Conservation (phyloP, 176 grass and related monocot genomes). For the Eleusine indica region DNA sequence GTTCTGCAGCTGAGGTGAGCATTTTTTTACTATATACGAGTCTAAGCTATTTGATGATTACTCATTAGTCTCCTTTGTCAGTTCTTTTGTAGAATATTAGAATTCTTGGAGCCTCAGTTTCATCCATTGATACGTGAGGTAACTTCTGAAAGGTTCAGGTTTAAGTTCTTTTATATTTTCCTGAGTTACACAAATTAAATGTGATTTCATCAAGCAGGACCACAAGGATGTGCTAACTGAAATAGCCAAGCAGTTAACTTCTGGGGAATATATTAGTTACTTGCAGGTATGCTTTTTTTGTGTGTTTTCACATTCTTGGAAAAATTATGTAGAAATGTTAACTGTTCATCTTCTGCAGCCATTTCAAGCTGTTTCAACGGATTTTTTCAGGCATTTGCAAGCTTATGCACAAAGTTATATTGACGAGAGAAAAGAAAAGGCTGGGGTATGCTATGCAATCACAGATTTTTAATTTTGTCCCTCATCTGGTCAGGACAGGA, state of each 20-base stretch:
- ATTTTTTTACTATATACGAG: not conserved
- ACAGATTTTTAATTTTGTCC: too few species aligned
- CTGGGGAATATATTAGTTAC: not conserved
- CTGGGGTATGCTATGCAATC: not conserved
- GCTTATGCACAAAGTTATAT: slow-evolving; percentile 10
- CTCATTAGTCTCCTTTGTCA: slow-evolving; percentile 11
- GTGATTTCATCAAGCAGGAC: slow-evolving; percentile 7
- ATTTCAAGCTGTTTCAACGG: not conserved
- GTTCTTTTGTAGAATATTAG: slow-evolving; percentile 4
- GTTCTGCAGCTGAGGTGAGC: slow-evolving; percentile 8
- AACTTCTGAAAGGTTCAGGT: slow-evolving; percentile 6
- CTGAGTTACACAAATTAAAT: not conserved
- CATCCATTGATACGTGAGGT: slow-evolving; percentile 31
- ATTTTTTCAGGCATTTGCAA: slow-evolving; percentile 20
- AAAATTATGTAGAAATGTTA: not conserved
- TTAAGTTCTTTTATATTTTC: not conserved
- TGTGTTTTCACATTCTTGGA: not conserved
- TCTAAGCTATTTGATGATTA: slow-evolving; percentile 16
- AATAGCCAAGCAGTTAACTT: not conserved
- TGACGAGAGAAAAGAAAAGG: not conserved
- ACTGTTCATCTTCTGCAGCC: slow-evolving; percentile 16
- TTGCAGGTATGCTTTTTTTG: slow-evolving; percentile 17
- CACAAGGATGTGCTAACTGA: slow-evolving; percentile 17
- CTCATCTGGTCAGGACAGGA: too few species aligned
- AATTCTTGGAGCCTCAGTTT: slow-evolving; percentile 28